A percentile compares a stretch with the other conserved stretches of the same genome.
phyloP scores from a whole-genome alignment of 192 early-diverging fungal genomes.

The Paraglomus occultum region DNA sequence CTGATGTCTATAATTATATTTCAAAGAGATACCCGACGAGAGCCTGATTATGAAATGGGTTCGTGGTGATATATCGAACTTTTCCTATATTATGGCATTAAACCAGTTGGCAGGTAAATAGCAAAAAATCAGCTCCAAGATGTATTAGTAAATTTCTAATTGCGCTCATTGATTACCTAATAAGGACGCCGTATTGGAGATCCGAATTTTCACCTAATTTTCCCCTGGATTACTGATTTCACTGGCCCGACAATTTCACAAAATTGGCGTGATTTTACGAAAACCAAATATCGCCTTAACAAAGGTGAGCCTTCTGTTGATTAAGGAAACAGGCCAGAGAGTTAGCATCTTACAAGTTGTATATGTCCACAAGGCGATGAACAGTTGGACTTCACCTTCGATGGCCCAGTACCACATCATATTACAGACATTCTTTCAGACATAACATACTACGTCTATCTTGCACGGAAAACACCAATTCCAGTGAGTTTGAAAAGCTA shows the following conservation, averaged over 20 bases:
- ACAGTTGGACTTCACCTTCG: conserved; percentile 67
- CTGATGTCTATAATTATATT: background rate
- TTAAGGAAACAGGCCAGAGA: background rate
- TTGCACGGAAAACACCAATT: conserved; percentile 61
- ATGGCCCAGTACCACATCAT: conserved; percentile 65
- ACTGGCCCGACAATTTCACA: conserved; percentile 44
- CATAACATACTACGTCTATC: conserved; percentile 68
- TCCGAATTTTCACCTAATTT: conserved; percentile 66
- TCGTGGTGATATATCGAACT: conserved; percentile 84
- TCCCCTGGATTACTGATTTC: conserved; percentile 72
- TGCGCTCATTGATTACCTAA: conserved; percentile 9
- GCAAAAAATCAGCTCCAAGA: background rate
- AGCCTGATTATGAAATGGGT: conserved; percentile 67
- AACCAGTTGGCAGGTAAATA: conserved; percentile 77
- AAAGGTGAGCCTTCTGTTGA: conserved; percentile 37
- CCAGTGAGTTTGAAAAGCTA: conserved; percentile 35
- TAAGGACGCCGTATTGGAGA: conserved; percentile 58
- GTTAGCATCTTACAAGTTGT: background rate
- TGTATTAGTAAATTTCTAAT: conserved; percentile 8
- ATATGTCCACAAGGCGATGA: conserved; percentile 48
- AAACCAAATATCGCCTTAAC: conserved; percentile 67
- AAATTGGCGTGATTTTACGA: conserved; percentile 60
- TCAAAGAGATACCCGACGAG: conserved; percentile 45
- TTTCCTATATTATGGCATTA: conserved; percentile 88
- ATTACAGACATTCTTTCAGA: conserved; percentile 68